These are phyloP conservation scores for Phaeophleospora eucalypticola DNA, from an alignment of 2,329 filamentous ascomycete genomes.

Conservation along the genomic window DNA sequence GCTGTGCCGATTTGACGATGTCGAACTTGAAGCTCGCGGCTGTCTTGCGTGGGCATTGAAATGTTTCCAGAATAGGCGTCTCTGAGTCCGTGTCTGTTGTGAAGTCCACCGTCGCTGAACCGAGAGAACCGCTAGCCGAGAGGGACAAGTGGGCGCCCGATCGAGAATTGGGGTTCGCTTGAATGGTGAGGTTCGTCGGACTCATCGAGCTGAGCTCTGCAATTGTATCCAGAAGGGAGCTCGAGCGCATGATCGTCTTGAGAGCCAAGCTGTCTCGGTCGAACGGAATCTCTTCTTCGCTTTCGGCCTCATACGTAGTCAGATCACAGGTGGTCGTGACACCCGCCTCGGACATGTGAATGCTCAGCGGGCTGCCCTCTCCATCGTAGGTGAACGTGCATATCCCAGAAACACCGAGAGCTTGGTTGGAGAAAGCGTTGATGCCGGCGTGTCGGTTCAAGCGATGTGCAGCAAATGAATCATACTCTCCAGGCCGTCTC, in stretches of 20 bases:
- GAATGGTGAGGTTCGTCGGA: conserved; percentile 53
- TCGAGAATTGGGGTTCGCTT: conserved; percentile 37
- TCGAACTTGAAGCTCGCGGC: conserved; percentile 80
- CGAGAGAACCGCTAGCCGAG: conserved; percentile 59
- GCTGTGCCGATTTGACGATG: conserved; percentile 75
- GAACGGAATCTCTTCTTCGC: conserved; percentile 76
- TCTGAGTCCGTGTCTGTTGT: conserved; percentile 30
- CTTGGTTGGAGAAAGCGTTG: conserved; percentile 76
- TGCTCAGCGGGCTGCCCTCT: conserved; percentile 72
- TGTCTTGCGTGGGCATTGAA: conserved; percentile 56
- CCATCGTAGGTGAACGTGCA: conserved; percentile 77
- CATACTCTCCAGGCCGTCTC: conserved; percentile 35
- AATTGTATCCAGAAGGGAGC: conserved; percentile 67
- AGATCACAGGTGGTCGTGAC: conserved; percentile 87
- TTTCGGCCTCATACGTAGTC: conserved; percentile 63
- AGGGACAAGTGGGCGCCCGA: conserved; percentile 66
- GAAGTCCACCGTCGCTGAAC: conserved; percentile 59
- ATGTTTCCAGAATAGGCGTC: conserved; percentile 64
- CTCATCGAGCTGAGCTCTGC: conserved; percentile 64
- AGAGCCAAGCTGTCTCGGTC: conserved; percentile 73
- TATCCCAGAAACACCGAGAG: conserved; percentile 77
- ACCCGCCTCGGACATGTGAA: conserved; percentile 80
- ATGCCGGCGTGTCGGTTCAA: conserved; percentile 41
- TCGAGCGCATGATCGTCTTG: conserved; percentile 90
- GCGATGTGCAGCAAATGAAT: conserved; percentile 36